Percentiles rank a stretch among this genome's conserved stretches.
These are phyloP conservation scores for Hortiboletus campestris DNA, from an alignment of 768 basidiomycete genomes.

Conservation along the genomic window DNA sequence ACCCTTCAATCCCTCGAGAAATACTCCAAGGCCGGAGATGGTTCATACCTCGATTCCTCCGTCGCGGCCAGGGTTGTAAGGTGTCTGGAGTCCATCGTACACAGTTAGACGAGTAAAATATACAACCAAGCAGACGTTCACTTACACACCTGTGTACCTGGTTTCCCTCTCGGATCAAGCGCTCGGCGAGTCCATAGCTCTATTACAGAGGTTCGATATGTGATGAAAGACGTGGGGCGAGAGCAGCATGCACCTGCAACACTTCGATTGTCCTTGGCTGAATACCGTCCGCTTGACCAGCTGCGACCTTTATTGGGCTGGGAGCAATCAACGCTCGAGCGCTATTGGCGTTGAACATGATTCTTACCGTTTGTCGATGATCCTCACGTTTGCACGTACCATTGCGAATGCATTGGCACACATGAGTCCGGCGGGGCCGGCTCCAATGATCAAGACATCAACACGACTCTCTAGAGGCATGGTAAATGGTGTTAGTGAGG, in stretches of 20 bases:
- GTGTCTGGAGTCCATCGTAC: slow-evolving; percentile 46
- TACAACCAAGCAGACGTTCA: neutral
- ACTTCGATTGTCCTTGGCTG: too few species aligned
- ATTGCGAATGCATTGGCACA: slow-evolving; percentile 53
- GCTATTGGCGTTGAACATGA: neutral
- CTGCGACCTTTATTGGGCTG: slow-evolving; percentile 41
- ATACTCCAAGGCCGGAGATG: neutral
- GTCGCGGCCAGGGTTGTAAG: slow-evolving; percentile 63
- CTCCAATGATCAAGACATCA: slow-evolving; percentile 46
- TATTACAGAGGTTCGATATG: too few species aligned
- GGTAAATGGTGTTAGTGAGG: neutral
- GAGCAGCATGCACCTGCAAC: too few species aligned
- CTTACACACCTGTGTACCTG: slow-evolving; percentile 69
- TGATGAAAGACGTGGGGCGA: too few species aligned
- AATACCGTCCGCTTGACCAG: too few species aligned
- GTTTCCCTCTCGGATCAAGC: slow-evolving; percentile 59
- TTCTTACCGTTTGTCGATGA: slow-evolving; percentile 46
- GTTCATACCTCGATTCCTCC: slow-evolving; percentile 60
- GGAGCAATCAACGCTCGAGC: neutral
- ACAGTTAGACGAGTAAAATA: neutral
- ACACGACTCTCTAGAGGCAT: slow-evolving; percentile 39
- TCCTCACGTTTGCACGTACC: slow-evolving; percentile 43
- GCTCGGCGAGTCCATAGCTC: too few species aligned
- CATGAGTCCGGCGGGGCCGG: slow-evolving; percentile 63
- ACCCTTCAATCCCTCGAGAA: neutral